A percentile compares a stretch with the other conserved stretches of the same genome.
These are phyloP conservation scores for Neoscytalidium dimidiatum DNA, from an alignment of 2,329 filamentous ascomycete species.

Conservation along the genomic window DNA sequence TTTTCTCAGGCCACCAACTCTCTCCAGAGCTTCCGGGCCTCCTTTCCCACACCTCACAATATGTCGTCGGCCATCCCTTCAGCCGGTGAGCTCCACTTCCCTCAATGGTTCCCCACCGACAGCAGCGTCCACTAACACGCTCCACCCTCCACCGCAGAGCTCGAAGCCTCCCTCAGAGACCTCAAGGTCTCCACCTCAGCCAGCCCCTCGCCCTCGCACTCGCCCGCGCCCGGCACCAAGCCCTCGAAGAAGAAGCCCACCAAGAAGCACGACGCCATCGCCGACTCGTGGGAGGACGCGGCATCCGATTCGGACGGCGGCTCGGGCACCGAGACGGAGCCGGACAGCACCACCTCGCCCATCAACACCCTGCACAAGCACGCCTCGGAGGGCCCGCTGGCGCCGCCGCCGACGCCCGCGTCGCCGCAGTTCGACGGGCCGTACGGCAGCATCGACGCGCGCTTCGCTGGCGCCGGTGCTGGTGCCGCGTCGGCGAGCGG, in stretches of 20 bases:
- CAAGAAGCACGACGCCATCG: constrained; percentile 45
- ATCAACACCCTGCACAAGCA: constrained; percentile 31
- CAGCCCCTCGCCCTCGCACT: constrained; percentile 21
- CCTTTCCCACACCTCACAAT: background rate
- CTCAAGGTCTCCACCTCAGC: constrained; percentile 37
- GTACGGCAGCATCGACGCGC: constrained; percentile 10
- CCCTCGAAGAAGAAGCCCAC: constrained; percentile 33
- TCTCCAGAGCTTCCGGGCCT: background rate
- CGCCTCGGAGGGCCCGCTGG: constrained; percentile 24
- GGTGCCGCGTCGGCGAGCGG: constrained; percentile 25
- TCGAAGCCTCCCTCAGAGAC: constrained; percentile 37
- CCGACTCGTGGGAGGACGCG: constrained; percentile 80
- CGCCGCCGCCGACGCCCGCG: constrained; percentile 38
- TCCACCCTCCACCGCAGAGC: constrained; percentile 29
- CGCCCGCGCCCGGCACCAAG: constrained; percentile 31
- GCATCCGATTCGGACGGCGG: constrained; percentile 33
- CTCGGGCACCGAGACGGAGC: constrained; percentile 29
- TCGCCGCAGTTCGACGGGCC: constrained; percentile 29
- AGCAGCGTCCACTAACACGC: constrained; percentile 15
- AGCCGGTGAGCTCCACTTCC: constrained; percentile 24
- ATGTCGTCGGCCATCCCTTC: constrained; percentile 28
- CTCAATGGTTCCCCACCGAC: background rate
- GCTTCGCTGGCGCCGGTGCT: background rate
- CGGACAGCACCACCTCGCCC: constrained; percentile 23
- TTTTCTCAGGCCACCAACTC: constrained; percentile 10